phyloP scores from a whole-genome alignment of 228 moss, liverwort and hornwort species.

The Sphagnum fallax region DNA sequence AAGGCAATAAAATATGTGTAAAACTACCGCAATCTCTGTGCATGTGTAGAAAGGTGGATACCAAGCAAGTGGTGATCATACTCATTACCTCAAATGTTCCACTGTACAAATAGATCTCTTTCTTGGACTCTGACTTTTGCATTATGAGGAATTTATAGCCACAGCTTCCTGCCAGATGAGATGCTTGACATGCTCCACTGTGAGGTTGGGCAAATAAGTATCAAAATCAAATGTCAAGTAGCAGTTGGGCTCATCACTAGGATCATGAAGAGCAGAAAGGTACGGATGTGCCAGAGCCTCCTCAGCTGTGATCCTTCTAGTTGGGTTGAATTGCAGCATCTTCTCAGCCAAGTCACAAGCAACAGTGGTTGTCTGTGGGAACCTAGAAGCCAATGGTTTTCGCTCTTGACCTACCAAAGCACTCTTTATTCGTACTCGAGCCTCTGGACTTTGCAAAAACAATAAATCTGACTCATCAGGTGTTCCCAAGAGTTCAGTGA shows the following conservation, averaged over 20 bases:
- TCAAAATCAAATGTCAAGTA: conserved; percentile 59
- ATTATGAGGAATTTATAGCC: conserved; percentile 34
- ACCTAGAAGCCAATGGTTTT: conserved; percentile 36
- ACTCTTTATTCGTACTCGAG: conserved; percentile 41
- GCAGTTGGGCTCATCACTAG: conserved; percentile 54
- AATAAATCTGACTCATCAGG: conserved; percentile 60
- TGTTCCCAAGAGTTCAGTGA: conserved; percentile 52
- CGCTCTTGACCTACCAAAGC: conserved; percentile 39
- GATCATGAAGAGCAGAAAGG: conserved; percentile 51
- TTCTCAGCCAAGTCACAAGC: conserved; percentile 64
- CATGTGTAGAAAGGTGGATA: too few species aligned
- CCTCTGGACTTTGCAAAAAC: conserved; percentile 52
- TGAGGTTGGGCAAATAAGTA: conserved; percentile 51
- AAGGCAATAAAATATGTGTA: too few species aligned
- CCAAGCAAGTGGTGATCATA: too few species aligned
- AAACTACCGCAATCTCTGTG: too few species aligned
- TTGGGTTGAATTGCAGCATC: conserved; percentile 62
- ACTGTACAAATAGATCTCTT: too few species aligned
- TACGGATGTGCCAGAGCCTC: conserved; percentile 70
- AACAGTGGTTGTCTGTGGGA: conserved; percentile 31
- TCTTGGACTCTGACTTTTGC: too few species aligned
- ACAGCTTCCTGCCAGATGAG: conserved; percentile 66
- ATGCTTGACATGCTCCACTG: conserved; percentile 60
- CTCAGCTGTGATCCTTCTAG: conserved; percentile 52
- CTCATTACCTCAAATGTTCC: too few species aligned